Evolutionary conservation across 1,139 yeast genomes (phyloP), one percentile per base, ranked within the genome.

Genomic region (Petasospora fabianii): DNA sequence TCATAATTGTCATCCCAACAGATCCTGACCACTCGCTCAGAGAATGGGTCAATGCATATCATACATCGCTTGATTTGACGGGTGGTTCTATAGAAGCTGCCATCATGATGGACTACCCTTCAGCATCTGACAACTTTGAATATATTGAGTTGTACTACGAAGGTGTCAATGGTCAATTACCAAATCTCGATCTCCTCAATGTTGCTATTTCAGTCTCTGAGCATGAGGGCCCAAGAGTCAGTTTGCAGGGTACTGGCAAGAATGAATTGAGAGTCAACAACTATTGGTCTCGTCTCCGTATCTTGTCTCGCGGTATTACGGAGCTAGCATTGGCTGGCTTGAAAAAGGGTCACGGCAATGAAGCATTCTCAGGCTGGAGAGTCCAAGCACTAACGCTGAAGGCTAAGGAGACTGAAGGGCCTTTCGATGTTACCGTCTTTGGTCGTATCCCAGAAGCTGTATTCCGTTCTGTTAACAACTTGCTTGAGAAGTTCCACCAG

Each of bases 21-120:
- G 80, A 88, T 55, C 77, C 84, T 2, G 77, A 76, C 34, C 68
- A 69, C 32, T 78, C 95, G 1, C 67, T 92, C 44, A 68, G 96
- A 46, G 68, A 81, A 1, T 94, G 97, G 97, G 96, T 92, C 5
- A 86, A 85, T 44, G 97, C 96, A 0, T 94, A 94, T 60, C 97
- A 94, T 57, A 80, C 87, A 0, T 68, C 84, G 1, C 68, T 94
- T 56, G 95, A 87, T 53, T 69, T 80, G 41, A 88, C 97, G 1
- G 97, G 95, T n/a, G 99, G 99, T 0, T 77, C 94, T 0, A 84
- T 94, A 35, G 97, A 92, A 52, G 87, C 95, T 24, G 98, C 97
- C 0, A 59, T 92, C 5, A 84, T 90, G 17, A 56, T 94, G 48
- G 98, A 94, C 59, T 87, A 76, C 55, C 80, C 94, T 2, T 74